A percentile compares a stretch with the other conserved stretches of the same genome.
Conservation (phyloP, 495 filamentous ascomycete species). For the Xylaria cubensis region DNA sequence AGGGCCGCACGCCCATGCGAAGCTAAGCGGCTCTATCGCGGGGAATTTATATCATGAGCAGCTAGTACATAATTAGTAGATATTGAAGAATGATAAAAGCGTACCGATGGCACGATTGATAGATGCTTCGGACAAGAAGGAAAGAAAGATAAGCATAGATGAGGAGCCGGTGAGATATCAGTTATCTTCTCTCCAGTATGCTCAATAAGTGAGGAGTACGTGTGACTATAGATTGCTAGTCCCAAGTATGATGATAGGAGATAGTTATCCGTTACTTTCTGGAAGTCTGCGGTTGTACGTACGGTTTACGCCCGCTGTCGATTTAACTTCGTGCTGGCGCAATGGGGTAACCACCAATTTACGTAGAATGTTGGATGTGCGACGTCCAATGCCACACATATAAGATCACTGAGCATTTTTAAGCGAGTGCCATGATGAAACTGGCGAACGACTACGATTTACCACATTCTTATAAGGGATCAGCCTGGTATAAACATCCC, state of each 20-base stretch:
- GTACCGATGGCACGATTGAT: background rate
- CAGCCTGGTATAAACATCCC: background rate
- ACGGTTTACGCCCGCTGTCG: background rate
- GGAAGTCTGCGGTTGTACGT: background rate
- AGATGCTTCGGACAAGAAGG: constrained; percentile 3
- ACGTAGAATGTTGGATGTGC: constrained; percentile 4
- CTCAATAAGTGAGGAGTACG: constrained; percentile 9
- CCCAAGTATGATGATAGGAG: background rate
- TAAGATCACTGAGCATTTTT: background rate
- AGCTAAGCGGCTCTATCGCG: constrained; percentile 43
- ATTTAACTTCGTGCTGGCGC: background rate
- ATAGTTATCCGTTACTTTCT: background rate
- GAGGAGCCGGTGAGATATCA: background rate
- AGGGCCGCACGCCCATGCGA: constrained; percentile 41
- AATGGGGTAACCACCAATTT: background rate
- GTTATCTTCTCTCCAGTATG: background rate
- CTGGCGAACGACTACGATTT: background rate
- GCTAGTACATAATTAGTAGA: constrained; percentile 8
- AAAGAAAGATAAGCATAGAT: background rate
- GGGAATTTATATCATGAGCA: constrained; percentile 34
- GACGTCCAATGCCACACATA: constrained; percentile 1
- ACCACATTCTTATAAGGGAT: constrained; percentile 6
- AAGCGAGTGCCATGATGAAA: constrained; percentile 13
- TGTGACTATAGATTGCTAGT: background rate
- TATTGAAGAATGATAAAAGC: constrained; percentile 24